phyloP scores from a whole-genome alignment of 345 rosid genomes.

The Euphorbia lathyris region DNA sequence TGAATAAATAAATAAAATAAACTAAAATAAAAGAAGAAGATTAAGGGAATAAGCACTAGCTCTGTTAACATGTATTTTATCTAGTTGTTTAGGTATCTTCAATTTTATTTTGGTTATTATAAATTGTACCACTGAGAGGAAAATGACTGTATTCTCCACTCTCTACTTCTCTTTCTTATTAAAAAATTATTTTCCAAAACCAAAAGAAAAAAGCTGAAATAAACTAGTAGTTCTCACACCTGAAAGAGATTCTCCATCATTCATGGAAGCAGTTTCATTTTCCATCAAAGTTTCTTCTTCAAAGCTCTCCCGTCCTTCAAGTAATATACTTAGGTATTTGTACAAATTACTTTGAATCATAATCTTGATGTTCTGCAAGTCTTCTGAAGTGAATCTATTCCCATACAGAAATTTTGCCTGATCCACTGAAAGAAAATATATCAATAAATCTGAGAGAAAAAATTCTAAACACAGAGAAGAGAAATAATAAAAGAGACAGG shows the following conservation, averaged over 20 bases:
- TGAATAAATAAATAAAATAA: too few species aligned
- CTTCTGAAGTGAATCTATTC: slow-evolving; percentile 46
- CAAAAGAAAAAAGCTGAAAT: neutral
- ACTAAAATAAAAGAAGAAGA: too few species aligned
- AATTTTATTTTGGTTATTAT: neutral
- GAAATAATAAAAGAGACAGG: too few species aligned
- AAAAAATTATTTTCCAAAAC: neutral
- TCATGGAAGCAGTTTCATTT: slow-evolving; percentile 13
- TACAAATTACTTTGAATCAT: slow-evolving; percentile 69
- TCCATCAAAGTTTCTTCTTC: slow-evolving; percentile 45
- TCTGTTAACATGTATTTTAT: neutral
- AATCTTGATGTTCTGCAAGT: slow-evolving; percentile 50
- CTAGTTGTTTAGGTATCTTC: slow-evolving; percentile 2
- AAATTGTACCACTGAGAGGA: neutral
- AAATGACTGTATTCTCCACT: neutral
- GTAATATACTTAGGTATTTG: slow-evolving; percentile 59
- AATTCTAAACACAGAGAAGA: too few species aligned
- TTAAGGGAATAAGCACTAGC: too few species aligned
- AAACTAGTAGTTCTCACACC: slow-evolving; percentile 26
- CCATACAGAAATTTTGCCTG: slow-evolving; percentile 62
- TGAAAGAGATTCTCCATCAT: slow-evolving; percentile 31
- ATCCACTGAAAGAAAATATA: neutral
- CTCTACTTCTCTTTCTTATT: neutral
- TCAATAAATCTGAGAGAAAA: too few species aligned
- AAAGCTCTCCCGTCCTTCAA: slow-evolving; percentile 62